Evolutionary conservation across 306 rosid genomes (phyloP), one percentile per base, ranked within the genome.

Genomic region (Leucaena leucocephala): DNA sequence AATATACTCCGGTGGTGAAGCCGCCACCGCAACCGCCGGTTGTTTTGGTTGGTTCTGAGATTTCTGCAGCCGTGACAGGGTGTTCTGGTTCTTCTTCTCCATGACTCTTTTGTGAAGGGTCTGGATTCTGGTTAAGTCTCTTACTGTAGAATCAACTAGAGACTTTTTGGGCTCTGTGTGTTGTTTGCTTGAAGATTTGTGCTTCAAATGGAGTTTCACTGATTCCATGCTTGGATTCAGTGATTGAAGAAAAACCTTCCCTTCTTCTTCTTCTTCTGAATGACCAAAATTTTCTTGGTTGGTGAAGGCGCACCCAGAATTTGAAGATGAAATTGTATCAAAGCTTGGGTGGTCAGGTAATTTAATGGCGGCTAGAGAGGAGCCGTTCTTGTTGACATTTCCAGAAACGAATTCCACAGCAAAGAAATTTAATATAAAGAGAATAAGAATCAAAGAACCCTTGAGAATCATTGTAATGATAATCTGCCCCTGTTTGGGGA

Each of bases 1-100:
- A 17, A 78, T 65, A 43, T 88, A 88, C 67, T 85, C 92, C 61
- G 90, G 90, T 11, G 90, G 63, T 8, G 86, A 68, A 0, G 90
- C 78, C 15, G 87, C 73, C 35, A 88, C 38, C n/a, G 4, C 1
- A 4, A 73, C 59, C 59, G 11, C 78, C 8, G 61, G 61, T 13
- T 62, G 57, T 34, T 82, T 12, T 12, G 40, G 67, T 4, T 13
- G 39, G 16, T 33, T 61, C 9, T 61, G 40, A 34, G 67, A 15
- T 61, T 33, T 83, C 45, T 80, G 80, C 40, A 89, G 78, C 79
- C 92, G 89, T 54, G 96, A 85, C 78, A 79, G 80, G 59, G 87
- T 86, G 79, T 87, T 89, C 79, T 90, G 95, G 79, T 92, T 93
- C 91, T 93, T 93, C 76, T 85, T 87, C 86, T 90, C 91, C 0